Base-by-base conservation (phyloP, 805 yeast genomes). In the Yamadazyma sp. region DNA sequence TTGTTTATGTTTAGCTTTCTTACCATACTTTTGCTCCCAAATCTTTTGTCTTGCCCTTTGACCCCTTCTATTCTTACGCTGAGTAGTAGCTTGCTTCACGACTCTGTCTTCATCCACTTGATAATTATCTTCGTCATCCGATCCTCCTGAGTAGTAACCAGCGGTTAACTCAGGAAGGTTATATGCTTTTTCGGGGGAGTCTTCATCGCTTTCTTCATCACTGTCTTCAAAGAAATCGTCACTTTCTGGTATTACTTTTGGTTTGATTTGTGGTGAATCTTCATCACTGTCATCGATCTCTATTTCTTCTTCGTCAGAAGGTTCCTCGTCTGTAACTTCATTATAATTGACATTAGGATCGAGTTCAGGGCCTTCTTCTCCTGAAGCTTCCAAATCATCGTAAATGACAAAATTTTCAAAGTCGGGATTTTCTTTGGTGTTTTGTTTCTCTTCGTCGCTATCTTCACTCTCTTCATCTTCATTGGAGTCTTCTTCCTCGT, bases 31-130 rank as follows among this genome's bases (percentile, higher is more conserved):
- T 62, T 75, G 67, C 55, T 88, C 98, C 98, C 98, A 93, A 34
- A 93, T 87, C 69, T 85, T 83, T 58, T 91, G 93, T 64, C 98
- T 80, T 1, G 97, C 98, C 41, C 98, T 73, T 65, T 93, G 98
- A 17, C 98, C 98, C 58, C 97, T 78, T 63, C 98, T 74, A 58
- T 93, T 93, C 50, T 88, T 87, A 44, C 91, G 75, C 13, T 69
- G 71, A 19, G 74, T 53, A 1, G 80, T 78, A 3, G 70, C 62
- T 30, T 65, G 69, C 38, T 78, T 73, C 5, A 78, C 78, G 7
- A 72, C 65, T 30, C 65, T 55, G 49, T 75, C 80, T 33, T 58
- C 51, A 40, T 62, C 69, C n/a, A 55, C 46, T 12, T 50, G 69
- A 22, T 67, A 70, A 21, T 58, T 65, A 30, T 58, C 65, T 27